Conservation (phyloP, 805 yeast genomes). For the Monosporozyma siamensis region DNA sequence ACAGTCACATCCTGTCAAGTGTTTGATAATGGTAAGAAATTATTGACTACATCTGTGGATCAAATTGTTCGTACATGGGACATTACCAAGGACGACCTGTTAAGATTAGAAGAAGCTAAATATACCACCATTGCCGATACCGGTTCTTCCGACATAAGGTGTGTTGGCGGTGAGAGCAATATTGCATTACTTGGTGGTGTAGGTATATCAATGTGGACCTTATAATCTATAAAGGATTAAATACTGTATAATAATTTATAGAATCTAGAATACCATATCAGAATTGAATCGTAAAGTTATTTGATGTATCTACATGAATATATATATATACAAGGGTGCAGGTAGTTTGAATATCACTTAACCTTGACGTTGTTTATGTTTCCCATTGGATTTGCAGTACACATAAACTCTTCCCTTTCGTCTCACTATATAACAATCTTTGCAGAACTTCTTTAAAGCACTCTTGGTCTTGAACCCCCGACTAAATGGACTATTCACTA, state of each 20-base stretch:
- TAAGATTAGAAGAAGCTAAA: conserved; percentile 31
- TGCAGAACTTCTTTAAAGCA: conserved; percentile 86
- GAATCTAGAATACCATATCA: not conserved
- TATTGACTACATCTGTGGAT: conserved; percentile 71
- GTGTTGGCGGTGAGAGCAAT: conserved; percentile 24
- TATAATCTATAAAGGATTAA: not conserved
- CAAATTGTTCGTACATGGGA: conserved; percentile 68
- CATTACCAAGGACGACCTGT: conserved; percentile 18
- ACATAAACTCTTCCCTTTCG: conserved; percentile 93
- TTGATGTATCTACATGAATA: conserved; percentile 1
- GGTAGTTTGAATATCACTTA: conserved; percentile 24
- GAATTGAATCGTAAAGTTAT: no score
- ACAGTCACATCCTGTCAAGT: conserved; percentile 62
- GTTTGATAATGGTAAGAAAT: conserved; percentile 22
- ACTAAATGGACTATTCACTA: conserved; percentile 8
- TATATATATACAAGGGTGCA: not conserved
- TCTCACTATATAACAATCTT: conserved; percentile 84
- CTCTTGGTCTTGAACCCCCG: conserved; percentile 89
- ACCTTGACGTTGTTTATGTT: conserved; percentile 91
- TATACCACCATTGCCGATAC: conserved; percentile 89
- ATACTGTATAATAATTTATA: not conserved
- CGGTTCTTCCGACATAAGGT: conserved; percentile 51
- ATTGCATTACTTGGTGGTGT: conserved; percentile 59
- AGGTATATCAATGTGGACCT: conserved; percentile 54
- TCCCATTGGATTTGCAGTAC: conserved; percentile 84